A percentile compares a stretch with the other conserved stretches of the same genome.
Evolutionary conservation across 2,329 filamentous ascomycete species (phyloP).

Genomic region (Pyrenophora teres): DNA sequence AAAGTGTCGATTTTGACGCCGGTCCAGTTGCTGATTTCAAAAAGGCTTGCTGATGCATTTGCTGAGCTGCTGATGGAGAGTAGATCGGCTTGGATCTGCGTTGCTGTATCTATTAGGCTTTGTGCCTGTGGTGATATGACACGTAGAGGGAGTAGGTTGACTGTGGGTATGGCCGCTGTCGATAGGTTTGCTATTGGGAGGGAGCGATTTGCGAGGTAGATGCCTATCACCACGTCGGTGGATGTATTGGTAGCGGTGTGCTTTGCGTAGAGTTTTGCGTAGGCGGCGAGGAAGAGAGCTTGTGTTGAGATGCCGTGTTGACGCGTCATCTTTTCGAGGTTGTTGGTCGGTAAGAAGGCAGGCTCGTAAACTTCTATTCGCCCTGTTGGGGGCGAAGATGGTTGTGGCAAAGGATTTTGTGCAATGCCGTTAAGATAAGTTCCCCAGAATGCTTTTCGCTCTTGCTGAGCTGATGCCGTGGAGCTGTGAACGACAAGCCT

Average conservation of each 20-base stretch:
- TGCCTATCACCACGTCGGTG: conserved; percentile 66
- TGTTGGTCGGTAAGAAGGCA: conserved; percentile 49
- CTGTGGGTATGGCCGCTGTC: conserved; percentile 66
- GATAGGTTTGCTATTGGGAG: conserved; percentile 57
- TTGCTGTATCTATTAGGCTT: conserved; percentile 58
- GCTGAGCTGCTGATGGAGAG: conserved; percentile 61
- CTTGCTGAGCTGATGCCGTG: conserved; percentile 4
- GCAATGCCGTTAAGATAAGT: conserved; percentile 48
- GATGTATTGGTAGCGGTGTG: conserved; percentile 25
- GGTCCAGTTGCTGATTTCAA: conserved; percentile 77
- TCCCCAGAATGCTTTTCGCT: conserved; percentile 56
- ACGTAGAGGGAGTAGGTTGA: conserved; percentile 77
- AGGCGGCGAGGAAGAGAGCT: conserved; percentile 74
- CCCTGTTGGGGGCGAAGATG: conserved; percentile 32
- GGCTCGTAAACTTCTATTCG: conserved; percentile 56
- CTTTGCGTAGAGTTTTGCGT: conserved; percentile 59
- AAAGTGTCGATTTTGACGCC: conserved; percentile 71
- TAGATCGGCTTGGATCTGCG: conserved; percentile 70
- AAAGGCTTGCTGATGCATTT: conserved; percentile 65
- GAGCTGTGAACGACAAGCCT: conserved; percentile 47
- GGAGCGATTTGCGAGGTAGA: conserved; percentile 82
- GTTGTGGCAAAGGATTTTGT: conserved; percentile 19
- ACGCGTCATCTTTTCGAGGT: conserved; percentile 53
- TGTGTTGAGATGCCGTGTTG: conserved; percentile 68
- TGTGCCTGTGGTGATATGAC: conserved; percentile 50